Evolutionary conservation across 805 yeast species (phyloP), one percentile per base, ranked within the genome.

Genomic region (Wickerhamiella sergipiensis): DNA sequence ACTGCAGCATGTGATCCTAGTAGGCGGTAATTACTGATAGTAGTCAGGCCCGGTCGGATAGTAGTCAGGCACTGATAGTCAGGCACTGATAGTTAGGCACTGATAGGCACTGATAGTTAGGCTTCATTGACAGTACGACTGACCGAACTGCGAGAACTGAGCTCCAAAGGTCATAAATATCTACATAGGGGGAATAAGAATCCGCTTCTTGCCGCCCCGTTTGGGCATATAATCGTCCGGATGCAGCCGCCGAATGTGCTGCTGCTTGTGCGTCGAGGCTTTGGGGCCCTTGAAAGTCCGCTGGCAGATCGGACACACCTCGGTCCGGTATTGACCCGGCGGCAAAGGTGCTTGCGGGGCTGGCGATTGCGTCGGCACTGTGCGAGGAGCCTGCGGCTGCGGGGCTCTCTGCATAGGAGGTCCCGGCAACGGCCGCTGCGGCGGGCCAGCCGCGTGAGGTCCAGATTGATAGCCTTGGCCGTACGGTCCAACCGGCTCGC

Each of bases 241-340:
- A 48, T 73, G 77, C 38, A 71, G 59, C 42, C 75, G 60, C 21
- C 73, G 66, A 48, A 72, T 72, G 52, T 72, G 77, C 62, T 73
- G 77, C 58, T 73, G 76, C 56, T 68, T 70, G 59, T 71, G 76
- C 2, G 76, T 72, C 1, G 72, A 61, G 3, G 75, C 68, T 59
- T 69, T 70, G 29, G 76, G 75, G 22, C 77, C 77, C 55, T 66
- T 68, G 64, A 73, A 72, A 38, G 61, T 60, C 39, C 76, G 65
- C 15, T 69, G 69, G 58, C 77, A 73, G 50, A 67, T 60, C 46
- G 64, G 71, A 58, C 77, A 73, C 42, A 59, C 62, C 55, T 70
- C 73, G 40, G 63, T 57, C 23, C 65, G 58, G 48, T 50, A 53
- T 36, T 54, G 56, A 2, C 56, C 55, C 23, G 55, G 52, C 6